A percentile compares a stretch with the other conserved stretches of the same genome.
phyloP scores from a whole-genome alignment of 495 filamentous ascomycete species.

The Daldinia bambusicola region DNA sequence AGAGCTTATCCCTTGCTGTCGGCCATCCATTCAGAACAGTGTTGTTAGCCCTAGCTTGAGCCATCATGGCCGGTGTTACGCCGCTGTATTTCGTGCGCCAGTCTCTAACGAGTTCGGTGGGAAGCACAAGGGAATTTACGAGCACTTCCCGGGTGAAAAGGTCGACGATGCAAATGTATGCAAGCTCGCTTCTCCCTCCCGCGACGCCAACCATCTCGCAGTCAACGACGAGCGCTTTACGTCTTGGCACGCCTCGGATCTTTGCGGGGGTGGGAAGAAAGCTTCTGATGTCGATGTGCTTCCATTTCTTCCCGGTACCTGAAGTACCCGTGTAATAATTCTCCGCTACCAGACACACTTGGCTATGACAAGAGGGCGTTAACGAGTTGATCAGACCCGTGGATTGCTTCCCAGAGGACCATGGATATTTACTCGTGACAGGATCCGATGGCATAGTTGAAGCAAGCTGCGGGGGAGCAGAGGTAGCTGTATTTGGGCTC shows the following conservation, averaged over 20 bases:
- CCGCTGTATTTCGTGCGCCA: conserved; percentile 56
- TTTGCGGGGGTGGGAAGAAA: conserved; percentile 18
- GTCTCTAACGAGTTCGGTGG: conserved; percentile 51
- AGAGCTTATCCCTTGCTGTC: conserved; percentile 49
- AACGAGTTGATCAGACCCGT: background rate
- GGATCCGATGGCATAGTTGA: background rate
- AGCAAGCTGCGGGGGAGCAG: background rate
- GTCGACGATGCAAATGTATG: conserved; percentile 57
- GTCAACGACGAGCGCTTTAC: conserved; percentile 56
- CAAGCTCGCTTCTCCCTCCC: conserved; percentile 51
- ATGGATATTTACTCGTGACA: conserved; percentile 19
- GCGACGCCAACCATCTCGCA: conserved; percentile 60
- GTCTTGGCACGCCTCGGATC: background rate
- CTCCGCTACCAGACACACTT: background rate
- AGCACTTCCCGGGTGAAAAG: conserved; percentile 56
- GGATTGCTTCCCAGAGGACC: conserved; percentile 16
- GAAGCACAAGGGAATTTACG: conserved; percentile 57
- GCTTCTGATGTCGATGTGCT: background rate
- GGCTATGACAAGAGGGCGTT: conserved; percentile 7
- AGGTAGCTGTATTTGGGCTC: background rate
- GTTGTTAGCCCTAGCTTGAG: conserved; percentile 13
- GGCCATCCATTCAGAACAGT: conserved; percentile 44
- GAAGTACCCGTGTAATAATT: conserved; percentile 21
- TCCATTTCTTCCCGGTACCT: background rate
- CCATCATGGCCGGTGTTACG: conserved; percentile 34